Percentiles rank a stretch among this genome's conserved stretches.
These are phyloP conservation scores for Stellera chamaejasme DNA, from an alignment of 345 rosid genomes.

Conservation along the genomic window DNA sequence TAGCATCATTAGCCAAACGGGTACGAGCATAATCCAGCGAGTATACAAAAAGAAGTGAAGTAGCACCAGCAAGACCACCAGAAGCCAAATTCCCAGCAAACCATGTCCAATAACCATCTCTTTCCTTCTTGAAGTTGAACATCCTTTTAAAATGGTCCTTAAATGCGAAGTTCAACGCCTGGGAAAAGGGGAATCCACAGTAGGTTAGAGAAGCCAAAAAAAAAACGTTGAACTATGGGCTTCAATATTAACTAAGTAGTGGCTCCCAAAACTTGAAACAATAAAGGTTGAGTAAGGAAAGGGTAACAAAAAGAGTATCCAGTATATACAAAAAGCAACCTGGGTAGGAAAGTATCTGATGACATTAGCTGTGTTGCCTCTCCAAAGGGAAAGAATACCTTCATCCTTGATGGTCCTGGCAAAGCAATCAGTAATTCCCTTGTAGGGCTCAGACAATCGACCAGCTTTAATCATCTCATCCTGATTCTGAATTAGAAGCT, in stretches of 20 bases:
- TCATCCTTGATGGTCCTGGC: conserved; percentile 44
- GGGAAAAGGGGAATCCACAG: neutral
- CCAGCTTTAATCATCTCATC: conserved; percentile 55
- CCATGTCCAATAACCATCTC: conserved; percentile 53
- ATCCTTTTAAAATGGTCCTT: conserved; percentile 45
- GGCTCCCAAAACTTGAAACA: too few relatives aligned
- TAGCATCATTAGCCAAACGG: conserved; percentile 47
- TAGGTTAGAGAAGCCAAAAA: too few relatives aligned
- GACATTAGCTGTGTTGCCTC: conserved; percentile 57
- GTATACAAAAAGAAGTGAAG: conserved; percentile 47
- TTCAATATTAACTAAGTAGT: too few relatives aligned
- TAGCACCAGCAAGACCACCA: conserved; percentile 59
- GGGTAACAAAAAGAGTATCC: neutral
- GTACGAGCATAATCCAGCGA: conserved; percentile 51
- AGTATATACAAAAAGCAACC: conserved; percentile 15
- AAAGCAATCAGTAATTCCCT: conserved; percentile 47
- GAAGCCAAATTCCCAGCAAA: conserved; percentile 62
- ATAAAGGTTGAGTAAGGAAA: too few relatives aligned
- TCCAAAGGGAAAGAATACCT: conserved; percentile 46
- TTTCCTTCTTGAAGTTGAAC: conserved; percentile 49
- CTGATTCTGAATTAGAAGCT: conserved; percentile 44
- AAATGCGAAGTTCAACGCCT: conserved; percentile 56
- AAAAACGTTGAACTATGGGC: too few relatives aligned
- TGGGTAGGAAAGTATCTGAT: conserved; percentile 51
- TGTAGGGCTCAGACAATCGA: conserved; percentile 44